Conservation (phyloP, 176 grass and related monocot genomes). For the Aegilops tauschii region DNA sequence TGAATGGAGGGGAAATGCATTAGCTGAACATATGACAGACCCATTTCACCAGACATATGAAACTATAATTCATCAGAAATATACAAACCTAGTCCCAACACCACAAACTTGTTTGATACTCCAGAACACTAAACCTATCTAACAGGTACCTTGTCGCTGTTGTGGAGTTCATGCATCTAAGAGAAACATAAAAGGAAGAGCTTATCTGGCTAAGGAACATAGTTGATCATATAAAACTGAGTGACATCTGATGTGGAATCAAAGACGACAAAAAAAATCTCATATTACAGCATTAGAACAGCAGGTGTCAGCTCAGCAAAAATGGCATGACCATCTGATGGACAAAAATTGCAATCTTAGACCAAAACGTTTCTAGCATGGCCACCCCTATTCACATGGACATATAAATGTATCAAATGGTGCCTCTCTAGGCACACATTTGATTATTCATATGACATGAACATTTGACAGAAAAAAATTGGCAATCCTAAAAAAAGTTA, state of each 20-base stretch:
- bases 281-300: neutral
- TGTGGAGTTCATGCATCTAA: constrained; percentile 7
- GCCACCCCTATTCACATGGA: neutral
- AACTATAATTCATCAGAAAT: neutral
- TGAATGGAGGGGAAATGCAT: neutral
- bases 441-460: neutral
- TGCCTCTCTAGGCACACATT: constrained; percentile 1
- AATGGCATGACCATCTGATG: constrained; percentile 4
- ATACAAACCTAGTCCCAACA: neutral
- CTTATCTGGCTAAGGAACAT: constrained; percentile 5
- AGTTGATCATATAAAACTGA: constrained; percentile 12
- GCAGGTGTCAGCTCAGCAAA: constrained; percentile 1
- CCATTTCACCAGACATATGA: constrained; percentile 21
- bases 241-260: neutral
- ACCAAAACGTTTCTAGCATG: neutral
- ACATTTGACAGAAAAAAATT: neutral
- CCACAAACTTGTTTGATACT: constrained; percentile 12
- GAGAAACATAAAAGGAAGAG: neutral
- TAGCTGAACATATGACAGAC: neutral
- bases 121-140: neutral
- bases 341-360: constrained; percentile 1
- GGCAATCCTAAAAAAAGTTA: neutral
- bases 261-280: neutral
- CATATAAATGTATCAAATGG: neutral
- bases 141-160: constrained; percentile 8